Conservation (phyloP, 176 grass and related monocot species). For the Avena atlantica region DNA sequence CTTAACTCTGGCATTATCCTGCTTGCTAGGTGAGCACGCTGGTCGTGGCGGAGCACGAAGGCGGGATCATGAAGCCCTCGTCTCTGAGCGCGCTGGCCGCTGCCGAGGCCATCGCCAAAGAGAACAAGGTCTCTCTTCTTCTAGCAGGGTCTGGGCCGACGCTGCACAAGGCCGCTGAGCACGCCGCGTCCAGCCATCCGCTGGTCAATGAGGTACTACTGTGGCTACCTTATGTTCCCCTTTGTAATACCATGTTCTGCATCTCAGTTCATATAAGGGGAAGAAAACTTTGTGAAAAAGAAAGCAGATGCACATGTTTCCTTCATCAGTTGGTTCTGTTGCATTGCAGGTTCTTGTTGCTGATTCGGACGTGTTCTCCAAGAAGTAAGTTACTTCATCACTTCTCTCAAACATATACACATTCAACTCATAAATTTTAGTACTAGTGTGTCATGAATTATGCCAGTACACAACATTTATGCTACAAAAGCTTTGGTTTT, state of each 20-base stretch:
- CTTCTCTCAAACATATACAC: too few species aligned
- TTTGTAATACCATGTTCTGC: background rate
- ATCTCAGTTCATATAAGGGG: background rate
- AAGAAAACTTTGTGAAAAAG: background rate
- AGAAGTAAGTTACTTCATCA: too few species aligned
- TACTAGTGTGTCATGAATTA: too few species aligned
- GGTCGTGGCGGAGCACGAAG: slow-evolving; percentile 82
- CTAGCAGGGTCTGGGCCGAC: slow-evolving; percentile 67
- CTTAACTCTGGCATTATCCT: background rate
- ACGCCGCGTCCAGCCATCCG: slow-evolving; percentile 81
- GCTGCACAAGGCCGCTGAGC: slow-evolving; percentile 73
- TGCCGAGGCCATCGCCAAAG: slow-evolving; percentile 58
- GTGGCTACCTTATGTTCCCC: background rate
- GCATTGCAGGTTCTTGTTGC: slow-evolving; percentile 77
- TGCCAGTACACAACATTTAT: too few species aligned
- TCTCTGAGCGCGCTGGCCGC: slow-evolving; percentile 79
- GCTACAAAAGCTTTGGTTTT: too few species aligned
- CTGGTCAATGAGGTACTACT: slow-evolving; percentile 74
- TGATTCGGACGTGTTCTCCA: slow-evolving; percentile 56
- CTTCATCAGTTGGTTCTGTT: slow-evolving; percentile 35
- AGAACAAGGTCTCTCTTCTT: slow-evolving; percentile 73
- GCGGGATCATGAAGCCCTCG: slow-evolving; percentile 79
- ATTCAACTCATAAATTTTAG: too few species aligned
- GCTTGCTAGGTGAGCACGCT: slow-evolving; percentile 72
- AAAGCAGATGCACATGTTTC: background rate